phyloP scores from a whole-genome alignment of 2,329 filamentous ascomycete species.

The Atkinsonella hypoxylon region DNA sequence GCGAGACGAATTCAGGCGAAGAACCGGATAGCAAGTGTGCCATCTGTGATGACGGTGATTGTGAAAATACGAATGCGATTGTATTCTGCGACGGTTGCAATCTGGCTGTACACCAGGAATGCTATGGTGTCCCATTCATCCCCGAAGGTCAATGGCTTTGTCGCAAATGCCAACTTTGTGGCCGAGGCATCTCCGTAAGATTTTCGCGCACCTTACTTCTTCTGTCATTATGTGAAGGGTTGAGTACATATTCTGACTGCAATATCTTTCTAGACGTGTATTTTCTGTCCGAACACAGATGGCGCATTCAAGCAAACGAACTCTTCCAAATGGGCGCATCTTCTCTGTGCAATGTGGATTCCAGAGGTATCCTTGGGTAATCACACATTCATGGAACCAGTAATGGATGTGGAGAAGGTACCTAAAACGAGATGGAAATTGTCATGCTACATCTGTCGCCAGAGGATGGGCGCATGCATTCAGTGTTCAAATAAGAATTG shows the following conservation, averaged over 20 bases:
- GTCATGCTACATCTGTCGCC: constrained; percentile 90
- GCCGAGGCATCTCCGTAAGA: constrained; percentile 71
- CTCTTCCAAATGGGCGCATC: constrained; percentile 89
- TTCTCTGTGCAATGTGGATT: constrained; percentile 97
- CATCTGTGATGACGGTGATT: constrained; percentile 98
- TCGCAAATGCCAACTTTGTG: constrained; percentile 90
- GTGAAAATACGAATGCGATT: constrained; percentile 97
- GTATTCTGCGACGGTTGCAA: constrained; percentile 99
- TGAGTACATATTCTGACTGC: neutral
- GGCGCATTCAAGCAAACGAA: constrained; percentile 98
- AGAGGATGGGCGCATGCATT: constrained; percentile 96
- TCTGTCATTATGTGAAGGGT: neutral
- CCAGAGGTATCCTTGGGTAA: constrained; percentile 94
- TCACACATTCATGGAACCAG: constrained; percentile 94
- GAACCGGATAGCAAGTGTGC: constrained; percentile 96
- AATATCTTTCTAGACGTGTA: constrained; percentile 54
- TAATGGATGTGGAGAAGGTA: constrained; percentile 96
- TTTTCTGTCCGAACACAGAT: constrained; percentile 96
- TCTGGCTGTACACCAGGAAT: constrained; percentile 94
- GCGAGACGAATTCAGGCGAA: constrained; percentile 71
- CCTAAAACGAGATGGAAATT: constrained; percentile 90
- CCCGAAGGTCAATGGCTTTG: constrained; percentile 98
- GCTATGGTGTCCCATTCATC: constrained; percentile 96
- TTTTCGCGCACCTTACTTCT: neutral
- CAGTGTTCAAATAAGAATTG: constrained; percentile 97